These are phyloP conservation scores for Chiua virens DNA, from an alignment of 768 basidiomycete species.

Conservation along the genomic window DNA sequence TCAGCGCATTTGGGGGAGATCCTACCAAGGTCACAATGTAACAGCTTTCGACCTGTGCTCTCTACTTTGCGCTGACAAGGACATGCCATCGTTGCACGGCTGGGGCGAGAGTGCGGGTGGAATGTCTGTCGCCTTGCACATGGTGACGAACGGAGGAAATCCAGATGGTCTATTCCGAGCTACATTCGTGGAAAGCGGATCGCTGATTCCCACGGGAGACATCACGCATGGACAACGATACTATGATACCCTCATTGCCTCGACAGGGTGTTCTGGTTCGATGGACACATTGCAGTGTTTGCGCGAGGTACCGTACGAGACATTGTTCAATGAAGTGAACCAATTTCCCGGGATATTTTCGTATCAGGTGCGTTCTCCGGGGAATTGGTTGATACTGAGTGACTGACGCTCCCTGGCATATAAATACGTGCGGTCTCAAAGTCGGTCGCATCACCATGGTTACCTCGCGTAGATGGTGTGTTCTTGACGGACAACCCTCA, in stretches of 20 bases:
- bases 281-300: constrained; percentile 35
- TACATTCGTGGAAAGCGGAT: too few species aligned
- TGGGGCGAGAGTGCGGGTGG: too few species aligned
- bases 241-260: constrained; percentile 32
- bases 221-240: too few species aligned
- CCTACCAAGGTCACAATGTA: constrained; percentile 39
- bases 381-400: too few species aligned
- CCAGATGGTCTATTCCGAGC: too few species aligned
- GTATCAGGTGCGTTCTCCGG: constrained; percentile 24
- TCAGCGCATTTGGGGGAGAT: too few species aligned
- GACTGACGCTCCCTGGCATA: neutral
- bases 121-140: too few species aligned
- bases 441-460: constrained; percentile 35
- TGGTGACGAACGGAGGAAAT: too few species aligned
- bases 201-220: too few species aligned
- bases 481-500: constrained; percentile 37
- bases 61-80: neutral
- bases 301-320: constrained; percentile 29
- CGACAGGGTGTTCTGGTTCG: constrained; percentile 30
- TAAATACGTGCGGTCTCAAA: neutral
- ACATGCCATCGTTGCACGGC: too few species aligned
- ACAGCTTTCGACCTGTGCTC: neutral
- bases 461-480: constrained; percentile 39
- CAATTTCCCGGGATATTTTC: too few species aligned
- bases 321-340: constrained; percentile 34